Evolutionary conservation across 192 early-diverging fungal species (phyloP).

Genomic region (Geranomyces michiganensis): DNA sequence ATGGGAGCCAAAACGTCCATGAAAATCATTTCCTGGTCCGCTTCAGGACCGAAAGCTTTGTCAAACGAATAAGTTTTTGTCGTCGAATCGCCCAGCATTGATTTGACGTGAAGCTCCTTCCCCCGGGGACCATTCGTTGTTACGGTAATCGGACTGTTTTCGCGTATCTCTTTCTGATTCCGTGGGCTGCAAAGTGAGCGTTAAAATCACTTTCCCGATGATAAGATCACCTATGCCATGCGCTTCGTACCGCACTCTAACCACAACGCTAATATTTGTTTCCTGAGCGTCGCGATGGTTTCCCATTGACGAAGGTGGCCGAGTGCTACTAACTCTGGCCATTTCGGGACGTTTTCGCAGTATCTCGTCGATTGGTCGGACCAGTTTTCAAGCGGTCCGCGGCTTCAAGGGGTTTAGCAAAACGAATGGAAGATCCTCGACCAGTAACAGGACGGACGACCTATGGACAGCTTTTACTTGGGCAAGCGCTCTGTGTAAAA

Average conservation of each 20-base stretch:
- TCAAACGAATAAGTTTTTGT: constrained; percentile 86
- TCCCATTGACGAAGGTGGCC: constrained; percentile 14
- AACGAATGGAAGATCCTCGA: too few relatives aligned
- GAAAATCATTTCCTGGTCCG: constrained; percentile 80
- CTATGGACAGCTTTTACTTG: too few relatives aligned
- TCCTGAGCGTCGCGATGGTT: constrained; percentile 40
- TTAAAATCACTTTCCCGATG: not conserved
- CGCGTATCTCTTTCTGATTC: constrained; percentile 67
- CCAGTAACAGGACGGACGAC: too few relatives aligned
- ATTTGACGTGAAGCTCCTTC: constrained; percentile 62
- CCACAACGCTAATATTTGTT: constrained; percentile 55
- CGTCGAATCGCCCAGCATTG: constrained; percentile 53
- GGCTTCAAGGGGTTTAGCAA: too few relatives aligned
- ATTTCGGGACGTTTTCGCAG: not conserved
- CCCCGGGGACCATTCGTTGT: constrained; percentile 53
- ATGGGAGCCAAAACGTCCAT: constrained; percentile 82
- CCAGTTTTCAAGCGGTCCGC: too few relatives aligned
- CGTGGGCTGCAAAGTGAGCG: constrained; percentile 41
- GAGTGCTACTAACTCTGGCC: not conserved
- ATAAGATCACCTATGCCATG: not conserved
- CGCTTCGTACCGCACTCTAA: constrained; percentile 46
- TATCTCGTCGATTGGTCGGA: too few relatives aligned
- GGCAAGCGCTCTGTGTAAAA: too few relatives aligned
- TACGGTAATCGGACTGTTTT: constrained; percentile 66
- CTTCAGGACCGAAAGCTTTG: constrained; percentile 86